Evolutionary conservation across 352 stramenopile genomes (phyloP).

Genomic region (Phytophthora sp.): DNA sequence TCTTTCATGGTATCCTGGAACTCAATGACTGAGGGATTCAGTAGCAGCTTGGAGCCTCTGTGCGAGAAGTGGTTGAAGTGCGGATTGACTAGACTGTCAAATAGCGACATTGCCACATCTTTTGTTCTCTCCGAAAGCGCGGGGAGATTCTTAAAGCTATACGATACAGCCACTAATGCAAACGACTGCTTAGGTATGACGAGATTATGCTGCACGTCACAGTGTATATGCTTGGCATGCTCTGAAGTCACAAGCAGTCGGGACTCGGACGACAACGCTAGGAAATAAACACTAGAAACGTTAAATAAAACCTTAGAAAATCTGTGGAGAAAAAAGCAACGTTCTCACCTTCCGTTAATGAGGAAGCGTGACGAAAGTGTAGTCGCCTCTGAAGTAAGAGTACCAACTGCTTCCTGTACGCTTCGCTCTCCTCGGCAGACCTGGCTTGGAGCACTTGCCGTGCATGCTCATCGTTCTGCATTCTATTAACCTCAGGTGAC

Average conservation of each 20-base stretch:
- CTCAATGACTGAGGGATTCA: conserved; percentile 86
- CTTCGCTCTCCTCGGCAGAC: conserved; percentile 35
- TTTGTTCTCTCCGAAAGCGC: conserved; percentile 60
- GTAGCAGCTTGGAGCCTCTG: conserved; percentile 59
- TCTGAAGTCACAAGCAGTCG: neutral
- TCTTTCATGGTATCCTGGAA: conserved; percentile 83
- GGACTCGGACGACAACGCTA: neutral
- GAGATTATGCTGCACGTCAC: neutral
- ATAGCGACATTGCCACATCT: conserved; percentile 58
- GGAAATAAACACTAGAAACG: conserved; percentile 4
- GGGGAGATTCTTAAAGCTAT: conserved; percentile 62
- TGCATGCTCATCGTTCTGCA: conserved; percentile 55
- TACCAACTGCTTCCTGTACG: conserved; percentile 51
- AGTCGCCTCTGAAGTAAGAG: conserved; percentile 49
- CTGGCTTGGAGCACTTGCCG: conserved; percentile 25
- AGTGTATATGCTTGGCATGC: neutral
- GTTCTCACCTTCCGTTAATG: conserved; percentile 23
- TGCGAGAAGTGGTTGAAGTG: conserved; percentile 57
- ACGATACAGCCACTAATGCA: conserved; percentile 61
- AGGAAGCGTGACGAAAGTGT: conserved; percentile 32
- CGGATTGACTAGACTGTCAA: conserved; percentile 56
- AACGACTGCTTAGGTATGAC: conserved; percentile 43
- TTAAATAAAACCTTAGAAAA: neutral
- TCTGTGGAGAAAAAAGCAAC: neutral
- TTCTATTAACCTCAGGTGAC: neutral